Evolutionary conservation across 2,329 filamentous ascomycete genomes (phyloP).

Genomic region (Xylaria polymorpha): DNA sequence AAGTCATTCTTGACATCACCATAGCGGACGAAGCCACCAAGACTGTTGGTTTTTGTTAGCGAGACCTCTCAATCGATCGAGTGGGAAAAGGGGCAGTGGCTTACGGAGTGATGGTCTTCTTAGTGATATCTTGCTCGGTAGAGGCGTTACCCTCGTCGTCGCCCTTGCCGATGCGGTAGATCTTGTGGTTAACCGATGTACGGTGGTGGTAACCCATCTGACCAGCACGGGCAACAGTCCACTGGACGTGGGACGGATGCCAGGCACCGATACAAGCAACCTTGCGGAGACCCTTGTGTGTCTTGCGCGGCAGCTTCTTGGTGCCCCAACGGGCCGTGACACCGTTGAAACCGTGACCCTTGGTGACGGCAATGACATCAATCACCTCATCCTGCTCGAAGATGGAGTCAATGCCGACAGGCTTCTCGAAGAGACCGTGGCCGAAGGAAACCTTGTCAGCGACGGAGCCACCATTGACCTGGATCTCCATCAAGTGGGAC

Average conservation of each 20-base stretch:
- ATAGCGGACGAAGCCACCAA: constrained; percentile 99
- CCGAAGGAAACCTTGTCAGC: constrained; percentile 98
- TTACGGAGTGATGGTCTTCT: constrained; percentile 99
- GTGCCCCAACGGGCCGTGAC: constrained; percentile 98
- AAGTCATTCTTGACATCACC: constrained; percentile 99
- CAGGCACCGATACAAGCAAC: constrained; percentile 99
- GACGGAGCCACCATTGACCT: constrained; percentile 97
- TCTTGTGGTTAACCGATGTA: constrained; percentile 99
- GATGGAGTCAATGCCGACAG: constrained; percentile 89
- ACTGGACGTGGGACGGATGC: constrained; percentile 99
- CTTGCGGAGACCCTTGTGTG: constrained; percentile 99
- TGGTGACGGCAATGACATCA: constrained; percentile 98
- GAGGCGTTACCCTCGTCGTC: constrained; percentile 91
- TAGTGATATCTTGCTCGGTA: constrained; percentile 95
- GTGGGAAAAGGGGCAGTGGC: constrained; percentile 56
- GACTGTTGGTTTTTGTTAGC: constrained; percentile 66
- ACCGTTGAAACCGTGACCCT: constrained; percentile 98
- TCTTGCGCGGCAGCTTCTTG: constrained; percentile 99
- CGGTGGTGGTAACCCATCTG: constrained; percentile 99
- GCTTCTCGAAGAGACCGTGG: constrained; percentile 98
- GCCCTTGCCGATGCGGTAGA: constrained; percentile 98
- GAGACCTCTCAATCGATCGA: neutral
- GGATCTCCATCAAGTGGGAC: constrained; percentile 99
- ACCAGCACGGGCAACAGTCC: constrained; percentile 99
- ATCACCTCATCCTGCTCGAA: constrained; percentile 99